Conservation (phyloP, 306 rosid species). For the Quercus suber region DNA sequence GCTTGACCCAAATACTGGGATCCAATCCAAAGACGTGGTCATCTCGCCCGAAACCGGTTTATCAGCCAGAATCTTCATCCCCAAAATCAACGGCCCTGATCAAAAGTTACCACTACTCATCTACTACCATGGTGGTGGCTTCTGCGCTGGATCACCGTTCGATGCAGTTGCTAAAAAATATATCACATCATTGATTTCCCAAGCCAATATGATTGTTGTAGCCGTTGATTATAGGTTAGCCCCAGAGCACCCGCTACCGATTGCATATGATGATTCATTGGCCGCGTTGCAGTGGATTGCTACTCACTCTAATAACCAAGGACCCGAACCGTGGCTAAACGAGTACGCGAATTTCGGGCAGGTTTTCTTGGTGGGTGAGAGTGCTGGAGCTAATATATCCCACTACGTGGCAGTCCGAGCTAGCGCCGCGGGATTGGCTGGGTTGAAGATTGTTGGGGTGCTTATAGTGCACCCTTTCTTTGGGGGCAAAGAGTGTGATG, state of each 20-base stretch:
- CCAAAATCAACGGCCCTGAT: background rate
- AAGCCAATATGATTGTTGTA: slow-evolving; percentile 16
- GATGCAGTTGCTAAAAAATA: background rate
- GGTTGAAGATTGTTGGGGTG: slow-evolving; percentile 6
- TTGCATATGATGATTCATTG: slow-evolving; percentile 27
- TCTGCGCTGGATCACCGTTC: slow-evolving; percentile 29
- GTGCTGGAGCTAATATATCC: slow-evolving; percentile 29
- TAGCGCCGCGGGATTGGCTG: slow-evolving; percentile 7
- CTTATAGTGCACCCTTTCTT: slow-evolving; percentile 23
- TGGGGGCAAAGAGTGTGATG: slow-evolving; percentile 9
- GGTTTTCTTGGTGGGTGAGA: slow-evolving; percentile 29
- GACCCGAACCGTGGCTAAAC: slow-evolving; percentile 31
- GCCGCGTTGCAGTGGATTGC: slow-evolving; percentile 29
- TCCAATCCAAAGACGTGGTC: slow-evolving; percentile 22
- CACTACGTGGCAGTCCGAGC: slow-evolving; percentile 26
- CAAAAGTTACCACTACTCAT: slow-evolving; percentile 28
- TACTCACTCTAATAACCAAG: background rate
- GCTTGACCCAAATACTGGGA: slow-evolving; percentile 11
- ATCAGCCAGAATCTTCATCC: slow-evolving; percentile 20
- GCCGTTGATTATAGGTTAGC: slow-evolving; percentile 30
- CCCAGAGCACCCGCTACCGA: slow-evolving; percentile 28
- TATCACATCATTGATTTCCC: slow-evolving; percentile 1
- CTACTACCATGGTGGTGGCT: slow-evolving; percentile 34
- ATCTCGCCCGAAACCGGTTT: slow-evolving; percentile 3
- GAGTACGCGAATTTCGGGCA: slow-evolving; percentile 13